These are phyloP conservation scores for Apodospora peruviana DNA, from an alignment of 495 filamentous ascomycete species.

Conservation along the genomic window DNA sequence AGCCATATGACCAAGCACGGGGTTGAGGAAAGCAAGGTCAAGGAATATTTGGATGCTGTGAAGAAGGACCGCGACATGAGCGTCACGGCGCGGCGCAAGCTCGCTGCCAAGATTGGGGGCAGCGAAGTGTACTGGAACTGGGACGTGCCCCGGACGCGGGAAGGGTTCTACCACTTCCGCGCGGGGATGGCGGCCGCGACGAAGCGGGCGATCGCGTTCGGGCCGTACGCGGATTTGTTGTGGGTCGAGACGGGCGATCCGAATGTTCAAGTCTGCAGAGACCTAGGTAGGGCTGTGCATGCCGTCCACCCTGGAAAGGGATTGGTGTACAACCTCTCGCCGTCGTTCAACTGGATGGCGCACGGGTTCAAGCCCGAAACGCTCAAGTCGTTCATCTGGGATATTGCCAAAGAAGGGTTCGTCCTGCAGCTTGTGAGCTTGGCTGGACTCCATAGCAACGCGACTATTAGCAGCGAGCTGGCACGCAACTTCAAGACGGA, in stretches of 20 bases:
- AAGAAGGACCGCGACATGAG: constrained; percentile 62
- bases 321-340: constrained; percentile 91
- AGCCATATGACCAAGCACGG: constrained; percentile 62
- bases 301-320: constrained; percentile 65
- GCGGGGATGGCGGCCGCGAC: constrained; percentile 85
- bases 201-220: constrained; percentile 86
- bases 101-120: constrained; percentile 58
- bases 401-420: constrained; percentile 88
- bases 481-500: constrained; percentile 77
- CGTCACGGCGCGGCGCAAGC: constrained; percentile 64
- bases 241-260: constrained; percentile 97
- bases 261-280: constrained; percentile 64
- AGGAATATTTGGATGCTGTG: constrained; percentile 59
- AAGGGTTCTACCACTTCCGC: constrained; percentile 94
- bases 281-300: constrained; percentile 72
- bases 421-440: constrained; percentile 89
- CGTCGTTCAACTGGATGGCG: constrained; percentile 97
- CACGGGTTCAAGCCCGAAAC: constrained; percentile 80
- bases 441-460: constrained; percentile 84
- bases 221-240: constrained; percentile 87
- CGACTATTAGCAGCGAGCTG: constrained; percentile 80
- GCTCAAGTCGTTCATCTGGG: constrained; percentile 89
- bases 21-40: constrained; percentile 54
- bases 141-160: constrained; percentile 88
- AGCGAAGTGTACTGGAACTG: constrained; percentile 69